phyloP scores from a whole-genome alignment of 108 stramenopile species.

The Aurantiochytrium sp. region DNA sequence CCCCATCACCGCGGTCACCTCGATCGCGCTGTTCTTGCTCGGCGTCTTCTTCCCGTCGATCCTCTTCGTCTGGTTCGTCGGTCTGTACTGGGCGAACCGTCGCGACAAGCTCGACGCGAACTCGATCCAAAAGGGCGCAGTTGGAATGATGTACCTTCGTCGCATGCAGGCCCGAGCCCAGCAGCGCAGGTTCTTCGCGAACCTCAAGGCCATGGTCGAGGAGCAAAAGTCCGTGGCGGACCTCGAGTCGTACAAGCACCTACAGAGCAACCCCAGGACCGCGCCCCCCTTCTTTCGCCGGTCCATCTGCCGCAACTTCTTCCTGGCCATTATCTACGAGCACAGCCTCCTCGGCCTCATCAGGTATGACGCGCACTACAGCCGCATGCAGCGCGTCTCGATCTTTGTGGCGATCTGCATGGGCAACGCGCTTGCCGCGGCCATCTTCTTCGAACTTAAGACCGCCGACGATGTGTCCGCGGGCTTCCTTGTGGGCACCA shows the following conservation, averaged over 20 bases:
- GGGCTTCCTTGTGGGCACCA: neutral
- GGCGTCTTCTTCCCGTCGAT: neutral
- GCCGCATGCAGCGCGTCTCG: neutral
- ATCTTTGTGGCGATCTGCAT: neutral
- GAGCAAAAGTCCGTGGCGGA: neutral
- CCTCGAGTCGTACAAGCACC: neutral
- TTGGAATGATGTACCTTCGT: conserved; percentile 4
- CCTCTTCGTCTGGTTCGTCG: neutral
- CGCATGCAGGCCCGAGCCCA: neutral
- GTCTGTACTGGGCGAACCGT: neutral
- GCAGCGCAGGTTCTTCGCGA: neutral
- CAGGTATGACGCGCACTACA: neutral
- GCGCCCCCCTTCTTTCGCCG: neutral
- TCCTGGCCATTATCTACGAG: neutral
- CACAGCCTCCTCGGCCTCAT: conserved; percentile 2
- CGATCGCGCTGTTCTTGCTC: neutral
- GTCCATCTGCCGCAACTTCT: neutral
- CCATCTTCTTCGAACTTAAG: conserved; percentile 5
- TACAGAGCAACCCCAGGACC: neutral
- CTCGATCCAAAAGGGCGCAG: conserved; percentile 14
- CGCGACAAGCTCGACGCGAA: neutral
- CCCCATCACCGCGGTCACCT: neutral
- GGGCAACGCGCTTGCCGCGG: neutral
- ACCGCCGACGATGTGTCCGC: neutral
- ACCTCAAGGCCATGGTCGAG: neutral